Base-by-base conservation (phyloP, 202 grass and related monocot genomes). In the Saccharum hybrid region DNA sequence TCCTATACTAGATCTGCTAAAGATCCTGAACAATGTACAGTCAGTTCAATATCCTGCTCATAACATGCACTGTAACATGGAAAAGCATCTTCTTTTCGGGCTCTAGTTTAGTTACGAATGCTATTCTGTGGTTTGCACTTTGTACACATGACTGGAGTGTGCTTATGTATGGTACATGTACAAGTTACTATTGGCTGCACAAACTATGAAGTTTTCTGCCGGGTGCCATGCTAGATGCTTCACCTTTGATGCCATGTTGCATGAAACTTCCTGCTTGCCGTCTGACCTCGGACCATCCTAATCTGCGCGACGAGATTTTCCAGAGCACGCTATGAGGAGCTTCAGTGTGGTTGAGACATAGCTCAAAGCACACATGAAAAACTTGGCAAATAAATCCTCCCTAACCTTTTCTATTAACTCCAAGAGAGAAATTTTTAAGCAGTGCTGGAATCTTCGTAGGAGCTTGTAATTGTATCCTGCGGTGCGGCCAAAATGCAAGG, bases 151-250 rank as follows among this genome's bases (percentile, higher is more conserved):
- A 64, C 43, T 66, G 11, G 43, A 71, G 21, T 71, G 5, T 49
- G 36, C 38, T 81, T 88, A 88, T 60, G 79, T 64, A 63, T 83
- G 63, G 22, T 88, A 89, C 83, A 86, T 67, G 76, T 86, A 74
- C 63, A 92, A 84, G 64, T 80, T 88, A 39, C 59, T 66, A 16
- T 92, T 89, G 15, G 80, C 43, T 41, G 90, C 83, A 42, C 83
- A 92, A 33, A 79, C 71, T 3, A 88, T 42, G 37, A 86, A 73
- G 64, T 83, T 86, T 77, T 77, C 68, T 10, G 46, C 72, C 28
- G 83, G 90, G 57, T 92, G 90, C 86, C 90, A 92, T 7, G 83
- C 71, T 46, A 88, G 30, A 72, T 83, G 83, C 28, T 63, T 52
- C 80, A 86, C 43, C 73, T 83, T 92, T n/a, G 90, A 86, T 49